phyloP scores from a whole-genome alignment of 2,329 filamentous ascomycete genomes.

The Rutstroemia sydowiana region DNA sequence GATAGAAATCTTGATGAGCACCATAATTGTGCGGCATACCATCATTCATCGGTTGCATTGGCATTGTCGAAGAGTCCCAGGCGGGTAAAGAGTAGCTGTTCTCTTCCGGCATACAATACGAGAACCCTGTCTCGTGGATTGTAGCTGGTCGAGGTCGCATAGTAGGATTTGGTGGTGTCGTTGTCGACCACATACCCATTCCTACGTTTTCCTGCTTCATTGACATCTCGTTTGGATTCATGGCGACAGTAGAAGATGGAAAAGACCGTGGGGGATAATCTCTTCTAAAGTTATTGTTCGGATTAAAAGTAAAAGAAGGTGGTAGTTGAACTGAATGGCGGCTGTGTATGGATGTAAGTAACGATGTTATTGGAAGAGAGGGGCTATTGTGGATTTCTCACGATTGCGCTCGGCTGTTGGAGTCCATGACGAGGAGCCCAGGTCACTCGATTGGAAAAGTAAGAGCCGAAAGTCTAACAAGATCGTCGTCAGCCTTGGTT shows the following conservation, averaged over 20 bases:
- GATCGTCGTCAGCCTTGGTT: slow-evolving; percentile 29
- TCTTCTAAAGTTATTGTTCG: slow-evolving; percentile 41
- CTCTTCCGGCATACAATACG: slow-evolving; percentile 49
- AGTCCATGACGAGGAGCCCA: slow-evolving; percentile 39
- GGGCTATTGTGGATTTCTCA: slow-evolving; percentile 34
- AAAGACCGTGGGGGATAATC: slow-evolving; percentile 38
- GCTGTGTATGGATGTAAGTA: slow-evolving; percentile 37
- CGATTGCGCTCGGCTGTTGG: slow-evolving; percentile 42
- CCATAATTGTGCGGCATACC: slow-evolving; percentile 47
- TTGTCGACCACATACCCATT: slow-evolving; percentile 48
- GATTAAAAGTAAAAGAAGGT: slow-evolving; percentile 43
- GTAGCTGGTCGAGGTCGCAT: slow-evolving; percentile 48
- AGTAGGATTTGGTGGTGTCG: slow-evolving; percentile 36
- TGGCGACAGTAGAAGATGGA: slow-evolving; percentile 35
- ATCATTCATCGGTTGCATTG: slow-evolving; percentile 36
- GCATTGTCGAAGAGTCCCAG: slow-evolving; percentile 50
- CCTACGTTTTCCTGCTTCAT: slow-evolving; percentile 41
- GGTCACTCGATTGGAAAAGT: slow-evolving; percentile 21
- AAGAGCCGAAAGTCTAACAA: slow-evolving; percentile 19
- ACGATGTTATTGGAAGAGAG: slow-evolving; percentile 17
- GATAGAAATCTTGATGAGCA: slow-evolving; percentile 52
- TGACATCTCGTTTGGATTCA: slow-evolving; percentile 45
- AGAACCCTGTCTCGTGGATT: slow-evolving; percentile 52
- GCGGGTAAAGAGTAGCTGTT: slow-evolving; percentile 42
- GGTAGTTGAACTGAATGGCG: slow-evolving; percentile 40